Evolutionary conservation across 495 filamentous ascomycete species (phyloP), one percentile per base, ranked within the genome.

Genomic region (Chaetomium cochliodes): DNA sequence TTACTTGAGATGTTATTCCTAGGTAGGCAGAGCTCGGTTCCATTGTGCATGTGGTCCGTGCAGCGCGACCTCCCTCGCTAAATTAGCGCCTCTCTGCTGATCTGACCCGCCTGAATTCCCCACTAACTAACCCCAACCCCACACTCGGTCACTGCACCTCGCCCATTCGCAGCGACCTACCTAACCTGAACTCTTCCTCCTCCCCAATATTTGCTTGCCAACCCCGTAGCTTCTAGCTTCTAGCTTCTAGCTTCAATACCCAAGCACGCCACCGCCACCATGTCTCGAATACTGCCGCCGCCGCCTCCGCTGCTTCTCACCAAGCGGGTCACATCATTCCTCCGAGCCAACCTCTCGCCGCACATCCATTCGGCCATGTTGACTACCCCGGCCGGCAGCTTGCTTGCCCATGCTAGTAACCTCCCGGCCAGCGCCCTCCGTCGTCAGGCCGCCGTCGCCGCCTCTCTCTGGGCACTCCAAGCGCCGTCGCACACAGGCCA

Each of bases 291-390:
- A 28, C 61, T 70, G 52, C 69, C 67, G 12, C 61, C 62, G 26
- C 76, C 77, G 16, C 79, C 79, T 28, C 77, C 80, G 22, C 74
- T 82, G 58, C 77, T 82, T 60, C 76, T 82, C 52, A 78, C 75
- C 23, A 80, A 81, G 65, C 76, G 78, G 41, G 76, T 82, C 41
- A 79, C 78, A 30, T 65, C 78, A 39, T 82, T 82, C 71, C 77
- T 82, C n/a, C 75, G 70, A 67, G 74, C 76, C 37, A 79, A 81
- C 69, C 76, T 78, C n/a, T 76, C 75, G 4, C 60, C 77, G 33
- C 73, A 74, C 53, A 68, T 82, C 51, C 75, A 75, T 65, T 76
- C 75, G 5, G 73, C 74, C 26, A 77, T 77, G 51, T 74, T 82
- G 49, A 80, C 78, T 37, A 81, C 79, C 8, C 74, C 76, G 16